Evolutionary conservation across 2,329 filamentous ascomycete species (phyloP), one percentile per base, ranked within the genome.

Genomic region (Pyrenophora teres): DNA sequence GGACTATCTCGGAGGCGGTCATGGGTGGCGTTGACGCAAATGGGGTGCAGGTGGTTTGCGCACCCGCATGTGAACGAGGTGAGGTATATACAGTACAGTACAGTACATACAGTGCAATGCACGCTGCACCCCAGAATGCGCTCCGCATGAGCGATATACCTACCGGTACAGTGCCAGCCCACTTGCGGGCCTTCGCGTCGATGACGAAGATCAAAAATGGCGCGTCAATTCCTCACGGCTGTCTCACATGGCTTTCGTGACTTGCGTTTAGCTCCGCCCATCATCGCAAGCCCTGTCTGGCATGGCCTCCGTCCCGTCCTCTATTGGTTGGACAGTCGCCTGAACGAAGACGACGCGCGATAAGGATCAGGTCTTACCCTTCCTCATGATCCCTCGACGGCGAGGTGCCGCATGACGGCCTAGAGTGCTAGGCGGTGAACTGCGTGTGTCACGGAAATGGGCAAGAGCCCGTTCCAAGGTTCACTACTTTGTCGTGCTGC

Each of bases 41-140:
- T 12, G 27, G 12, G 9, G 27, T 15, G 15, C 27, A 30, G 2
- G 12, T 30, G 10, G 27, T 30, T 30, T 9, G 27, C 10, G 27
- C 27, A 10, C 10, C 27, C 27, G 4, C 50, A 55, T 49, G 48
- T 55, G 49, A 46, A 51, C 43, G 46, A 59, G 52, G 33, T 41
- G 49, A 54, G 51, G 50, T 36, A 50, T 52, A 3, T 27, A 27
- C 25, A 2, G 25, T 27, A 10, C 9, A 27, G 25, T 27, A 27
- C 25, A 4, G 25, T 27, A 10, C 9, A 27, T 15, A 15, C 15
- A 15, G 15, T 15, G 15, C 15, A 15, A 46, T 37, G 53, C 50
- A 53, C 32, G 56, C 57, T 63, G 60, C 53, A 63, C 60, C 60
- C 60, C 60, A 57, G 59, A 60, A 38, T 48, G 37, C 48, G 25